Conservation (phyloP, 2,329 filamentous ascomycete species). For the Xylariomycetidae sp. region DNA sequence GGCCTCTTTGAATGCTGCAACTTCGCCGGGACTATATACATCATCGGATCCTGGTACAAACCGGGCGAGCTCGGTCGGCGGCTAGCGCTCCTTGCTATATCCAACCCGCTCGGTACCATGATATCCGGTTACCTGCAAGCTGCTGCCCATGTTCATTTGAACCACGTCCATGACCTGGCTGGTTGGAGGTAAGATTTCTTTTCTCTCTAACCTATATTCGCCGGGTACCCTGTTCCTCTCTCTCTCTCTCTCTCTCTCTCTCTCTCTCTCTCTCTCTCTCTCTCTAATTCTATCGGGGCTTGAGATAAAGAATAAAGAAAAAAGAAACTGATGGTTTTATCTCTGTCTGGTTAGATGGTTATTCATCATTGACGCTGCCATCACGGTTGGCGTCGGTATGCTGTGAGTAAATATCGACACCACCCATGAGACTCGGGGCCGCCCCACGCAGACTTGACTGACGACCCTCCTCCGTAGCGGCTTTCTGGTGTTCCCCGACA, state of each 20-base stretch:
- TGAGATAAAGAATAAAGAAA: no score
- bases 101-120: slow-evolving; percentile 46
- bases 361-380: slow-evolving; percentile 56
- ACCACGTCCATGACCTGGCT: slow-evolving; percentile 41
- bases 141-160: slow-evolving; percentile 49
- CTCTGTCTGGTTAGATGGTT: no score
- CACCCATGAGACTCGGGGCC: no score
- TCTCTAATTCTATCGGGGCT: no score
- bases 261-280: no score
- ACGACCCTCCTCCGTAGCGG: no score
- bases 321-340: no score
- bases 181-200: slow-evolving; percentile 36
- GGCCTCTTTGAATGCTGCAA: slow-evolving; percentile 27
- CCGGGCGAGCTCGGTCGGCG: slow-evolving; percentile 38
- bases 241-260: no score
- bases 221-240: no score
- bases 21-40: slow-evolving; percentile 26
- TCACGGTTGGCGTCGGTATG: slow-evolving; percentile 50
- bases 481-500: slow-evolving; percentile 39
- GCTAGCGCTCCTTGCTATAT: slow-evolving; percentile 44
- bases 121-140: slow-evolving; percentile 49
- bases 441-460: no score
- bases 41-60: slow-evolving; percentile 33
- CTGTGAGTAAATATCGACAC: no score
- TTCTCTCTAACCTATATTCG: no score